Evolutionary conservation across 148 eudicot species (phyloP).

Genomic region (Spergularia marina): DNA sequence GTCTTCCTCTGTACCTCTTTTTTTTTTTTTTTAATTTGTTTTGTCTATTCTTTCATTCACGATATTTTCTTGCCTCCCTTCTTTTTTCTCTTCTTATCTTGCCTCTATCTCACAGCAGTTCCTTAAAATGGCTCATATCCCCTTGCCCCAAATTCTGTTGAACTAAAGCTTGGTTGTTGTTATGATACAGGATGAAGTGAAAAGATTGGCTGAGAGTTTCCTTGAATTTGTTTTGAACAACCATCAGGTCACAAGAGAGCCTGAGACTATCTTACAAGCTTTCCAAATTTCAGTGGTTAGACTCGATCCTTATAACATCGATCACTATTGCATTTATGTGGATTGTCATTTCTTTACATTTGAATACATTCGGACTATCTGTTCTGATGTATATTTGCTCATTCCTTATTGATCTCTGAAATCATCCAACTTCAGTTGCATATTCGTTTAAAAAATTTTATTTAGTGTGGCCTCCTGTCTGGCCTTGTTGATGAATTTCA

Average conservation of each 20-base stretch:
- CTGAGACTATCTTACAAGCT: conserved; percentile 61
- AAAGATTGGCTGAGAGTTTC: conserved; percentile 43
- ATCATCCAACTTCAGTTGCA: neutral
- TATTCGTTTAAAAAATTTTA: neutral
- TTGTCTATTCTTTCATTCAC: neutral
- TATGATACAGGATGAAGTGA: conserved; percentile 62
- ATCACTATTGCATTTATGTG: conserved; percentile 6
- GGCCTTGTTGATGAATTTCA: neutral
- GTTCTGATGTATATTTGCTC: neutral
- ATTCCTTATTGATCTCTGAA: neutral
- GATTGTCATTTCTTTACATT: neutral
- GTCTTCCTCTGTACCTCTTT: too few relatives aligned
- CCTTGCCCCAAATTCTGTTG: neutral
- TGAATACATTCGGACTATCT: neutral
- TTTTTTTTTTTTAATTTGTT: neutral
- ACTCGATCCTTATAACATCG: neutral
- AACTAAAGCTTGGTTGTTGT: conserved; percentile 13
- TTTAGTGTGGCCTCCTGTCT: neutral
- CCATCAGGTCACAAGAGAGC: conserved; percentile 56
- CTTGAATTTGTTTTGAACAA: conserved; percentile 64
- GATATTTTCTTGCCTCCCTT: neutral
- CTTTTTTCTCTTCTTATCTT: neutral
- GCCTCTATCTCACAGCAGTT: neutral
- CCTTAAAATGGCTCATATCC: neutral
- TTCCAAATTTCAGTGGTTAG: conserved; percentile 82